Conservation (phyloP, 306 rosid species). For the Vicia sativa region DNA sequence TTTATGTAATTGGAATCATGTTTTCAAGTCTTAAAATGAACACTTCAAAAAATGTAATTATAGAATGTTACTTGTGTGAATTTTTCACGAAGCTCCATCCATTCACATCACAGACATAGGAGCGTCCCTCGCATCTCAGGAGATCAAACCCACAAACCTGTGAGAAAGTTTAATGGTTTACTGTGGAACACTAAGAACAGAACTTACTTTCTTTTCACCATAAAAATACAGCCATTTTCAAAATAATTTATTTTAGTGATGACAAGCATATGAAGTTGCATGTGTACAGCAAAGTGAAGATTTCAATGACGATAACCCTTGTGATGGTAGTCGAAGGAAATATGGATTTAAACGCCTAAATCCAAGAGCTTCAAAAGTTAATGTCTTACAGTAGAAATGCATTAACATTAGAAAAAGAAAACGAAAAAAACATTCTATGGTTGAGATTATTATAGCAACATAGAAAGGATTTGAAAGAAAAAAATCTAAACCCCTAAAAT, state of each 20-base stretch:
- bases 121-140: slow-evolving; percentile 92
- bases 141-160: slow-evolving; percentile 99
- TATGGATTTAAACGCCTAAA: not conserved
- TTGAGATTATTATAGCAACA: no score
- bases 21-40: slow-evolving; percentile 10
- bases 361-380: not conserved
- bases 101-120: slow-evolving; percentile 96
- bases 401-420: not conserved
- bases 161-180: slow-evolving; percentile 34
- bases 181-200: slow-evolving; percentile 8
- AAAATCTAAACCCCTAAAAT: no score
- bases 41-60: slow-evolving; percentile 30
- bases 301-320: not conserved
- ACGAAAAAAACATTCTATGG: not conserved
- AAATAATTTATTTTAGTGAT: not conserved
- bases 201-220: slow-evolving; percentile 1
- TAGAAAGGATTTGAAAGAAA: no score
- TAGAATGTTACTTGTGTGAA: slow-evolving; percentile 78
- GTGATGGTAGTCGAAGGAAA: not conserved
- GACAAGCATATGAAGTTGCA: not conserved
- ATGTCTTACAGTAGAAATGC: not conserved
- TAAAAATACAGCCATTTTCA: not conserved
- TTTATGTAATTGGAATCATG: slow-evolving; percentile 26
- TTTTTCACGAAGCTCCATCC: slow-evolving; percentile 99
- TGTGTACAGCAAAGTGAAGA: not conserved